These are phyloP conservation scores for Globisporangium iwayamae DNA, from an alignment of 352 stramenopile species.

Conservation along the genomic window DNA sequence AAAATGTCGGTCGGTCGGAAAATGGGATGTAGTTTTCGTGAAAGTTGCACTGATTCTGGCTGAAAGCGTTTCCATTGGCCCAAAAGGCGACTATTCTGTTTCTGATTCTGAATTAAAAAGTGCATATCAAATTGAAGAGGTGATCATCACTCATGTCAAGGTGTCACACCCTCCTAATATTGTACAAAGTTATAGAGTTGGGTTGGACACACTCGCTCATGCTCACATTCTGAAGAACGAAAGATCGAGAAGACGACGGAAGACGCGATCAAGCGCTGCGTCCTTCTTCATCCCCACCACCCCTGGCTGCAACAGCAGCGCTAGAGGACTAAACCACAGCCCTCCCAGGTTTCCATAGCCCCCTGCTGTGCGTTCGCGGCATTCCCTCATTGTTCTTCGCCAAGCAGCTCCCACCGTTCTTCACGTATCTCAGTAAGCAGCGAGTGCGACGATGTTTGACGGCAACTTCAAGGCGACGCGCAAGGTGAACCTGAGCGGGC, in stretches of 20 bases:
- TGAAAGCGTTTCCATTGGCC: no score
- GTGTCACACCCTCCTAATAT: no score
- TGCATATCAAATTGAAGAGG: background rate
- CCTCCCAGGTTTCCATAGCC: background rate
- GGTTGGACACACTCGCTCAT: background rate
- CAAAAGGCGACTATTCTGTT: background rate
- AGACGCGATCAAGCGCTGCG: background rate
- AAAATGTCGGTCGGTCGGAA: no score
- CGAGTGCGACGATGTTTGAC: slow-evolving; percentile 48
- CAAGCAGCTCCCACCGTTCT: background rate
- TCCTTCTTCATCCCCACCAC: background rate
- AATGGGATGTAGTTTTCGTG: no score
- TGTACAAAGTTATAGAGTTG: no score
- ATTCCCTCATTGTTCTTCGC: background rate
- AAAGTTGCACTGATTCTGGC: no score
- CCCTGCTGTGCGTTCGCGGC: background rate
- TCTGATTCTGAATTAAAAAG: background rate
- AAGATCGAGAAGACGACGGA: slow-evolving; percentile 11
- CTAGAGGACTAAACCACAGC: background rate
- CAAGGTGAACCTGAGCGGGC: slow-evolving; percentile 68
- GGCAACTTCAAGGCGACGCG: slow-evolving; percentile 65
- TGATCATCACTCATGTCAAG: background rate
- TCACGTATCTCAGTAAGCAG: background rate
- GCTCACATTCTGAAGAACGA: slow-evolving; percentile 1
- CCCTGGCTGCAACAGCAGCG: background rate